These are phyloP conservation scores for Aspergillus sp. DNA, from an alignment of 2,329 filamentous ascomycete genomes.

Conservation along the genomic window DNA sequence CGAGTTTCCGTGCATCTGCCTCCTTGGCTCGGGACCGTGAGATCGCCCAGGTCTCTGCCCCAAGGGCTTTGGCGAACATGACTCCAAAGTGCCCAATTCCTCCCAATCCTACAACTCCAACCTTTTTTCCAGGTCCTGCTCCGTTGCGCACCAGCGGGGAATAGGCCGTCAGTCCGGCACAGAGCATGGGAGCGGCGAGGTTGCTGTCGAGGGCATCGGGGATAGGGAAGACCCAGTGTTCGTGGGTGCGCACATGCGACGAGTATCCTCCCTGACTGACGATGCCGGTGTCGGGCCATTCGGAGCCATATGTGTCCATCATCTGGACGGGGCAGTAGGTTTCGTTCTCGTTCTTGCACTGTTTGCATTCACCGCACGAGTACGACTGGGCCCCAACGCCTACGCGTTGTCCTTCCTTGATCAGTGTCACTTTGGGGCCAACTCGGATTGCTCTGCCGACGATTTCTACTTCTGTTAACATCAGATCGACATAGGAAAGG, in stretches of 20 bases:
- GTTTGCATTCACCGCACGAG: constrained; percentile 60
- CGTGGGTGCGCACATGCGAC: constrained; percentile 66
- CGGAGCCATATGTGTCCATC: constrained; percentile 51
- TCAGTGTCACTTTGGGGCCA: constrained; percentile 58
- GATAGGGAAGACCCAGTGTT: constrained; percentile 67
- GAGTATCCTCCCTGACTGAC: constrained; percentile 64
- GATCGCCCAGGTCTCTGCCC: constrained; percentile 59
- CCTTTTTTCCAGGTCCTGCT: constrained; percentile 58
- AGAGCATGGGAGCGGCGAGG: constrained; percentile 74
- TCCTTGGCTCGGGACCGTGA: constrained; percentile 58
- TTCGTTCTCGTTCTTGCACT: constrained; percentile 63
- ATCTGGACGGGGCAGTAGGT: constrained; percentile 59
- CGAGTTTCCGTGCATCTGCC: constrained; percentile 55
- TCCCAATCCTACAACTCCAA: constrained; percentile 45
- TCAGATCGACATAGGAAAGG: background rate
- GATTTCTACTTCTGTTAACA: constrained; percentile 49
- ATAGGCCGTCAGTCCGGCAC: constrained; percentile 76
- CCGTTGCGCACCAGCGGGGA: constrained; percentile 72
- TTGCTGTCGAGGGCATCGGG: constrained; percentile 61
- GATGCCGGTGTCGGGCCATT: constrained; percentile 56
- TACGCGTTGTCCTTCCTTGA: constrained; percentile 60
- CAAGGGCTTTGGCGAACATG: constrained; percentile 64
- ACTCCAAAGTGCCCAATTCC: constrained; percentile 69
- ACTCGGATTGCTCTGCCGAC: constrained; percentile 65
- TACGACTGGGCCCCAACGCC: constrained; percentile 66